These are phyloP conservation scores for Peronospora belbahrii DNA, from an alignment of 352 stramenopile genomes.

Conservation along the genomic window DNA sequence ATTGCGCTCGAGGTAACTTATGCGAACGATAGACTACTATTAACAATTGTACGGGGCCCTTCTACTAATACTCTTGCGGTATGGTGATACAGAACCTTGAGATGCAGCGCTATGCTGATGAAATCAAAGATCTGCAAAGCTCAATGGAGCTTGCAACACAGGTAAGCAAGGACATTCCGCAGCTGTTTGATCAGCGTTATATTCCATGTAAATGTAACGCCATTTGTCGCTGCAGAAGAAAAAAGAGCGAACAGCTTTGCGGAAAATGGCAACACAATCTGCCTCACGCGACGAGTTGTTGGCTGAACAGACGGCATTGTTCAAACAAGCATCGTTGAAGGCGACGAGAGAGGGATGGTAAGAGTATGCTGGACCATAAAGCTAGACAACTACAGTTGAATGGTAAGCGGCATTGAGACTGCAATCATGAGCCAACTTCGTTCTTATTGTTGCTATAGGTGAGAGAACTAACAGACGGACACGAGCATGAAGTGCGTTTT, in stretches of 20 bases:
- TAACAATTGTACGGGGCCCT: neutral
- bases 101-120: slow-evolving; percentile 29
- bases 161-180: slow-evolving; percentile 14
- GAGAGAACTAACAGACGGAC: neutral
- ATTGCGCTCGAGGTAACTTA: slow-evolving; percentile 39
- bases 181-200: neutral
- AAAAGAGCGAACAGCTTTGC: slow-evolving; percentile 31
- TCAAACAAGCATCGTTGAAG: slow-evolving; percentile 53
- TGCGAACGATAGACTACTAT: neutral
- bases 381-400: neutral
- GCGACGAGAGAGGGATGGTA: slow-evolving; percentile 61
- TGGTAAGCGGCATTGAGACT: slow-evolving; percentile 1
- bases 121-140: slow-evolving; percentile 28
- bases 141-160: slow-evolving; percentile 21
- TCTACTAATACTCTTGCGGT: neutral
- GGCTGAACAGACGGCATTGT: slow-evolving; percentile 67
- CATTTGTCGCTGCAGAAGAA: slow-evolving; percentile 28
- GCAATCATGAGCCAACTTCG: neutral
- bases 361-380: neutral
- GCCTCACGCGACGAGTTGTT: slow-evolving; percentile 48
- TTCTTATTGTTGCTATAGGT: neutral
- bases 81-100: slow-evolving; percentile 24
- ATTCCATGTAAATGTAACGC: slow-evolving; percentile 1
- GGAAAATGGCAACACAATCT: slow-evolving; percentile 27
- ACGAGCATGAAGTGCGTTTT: neutral